Conservation (phyloP, 345 rosid species). For the Murraya koenigii region DNA sequence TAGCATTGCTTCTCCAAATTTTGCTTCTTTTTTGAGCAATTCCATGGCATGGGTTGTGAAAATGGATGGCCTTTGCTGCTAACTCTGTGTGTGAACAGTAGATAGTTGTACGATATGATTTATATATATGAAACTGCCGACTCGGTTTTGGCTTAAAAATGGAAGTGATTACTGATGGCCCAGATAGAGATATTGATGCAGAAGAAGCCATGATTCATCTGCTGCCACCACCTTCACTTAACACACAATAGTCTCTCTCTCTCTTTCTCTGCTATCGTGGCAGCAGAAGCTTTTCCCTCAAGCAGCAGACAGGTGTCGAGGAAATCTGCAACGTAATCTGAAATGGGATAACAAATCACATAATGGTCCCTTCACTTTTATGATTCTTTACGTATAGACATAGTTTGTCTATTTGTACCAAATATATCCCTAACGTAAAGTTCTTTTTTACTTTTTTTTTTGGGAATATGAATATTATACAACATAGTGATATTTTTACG, state of each 20-base stretch:
- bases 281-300: background rate
- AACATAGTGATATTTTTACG: too few relatives aligned
- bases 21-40: constrained; percentile 18
- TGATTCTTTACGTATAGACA: background rate
- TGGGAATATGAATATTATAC: too few relatives aligned
- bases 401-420: too few relatives aligned
- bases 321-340: background rate
- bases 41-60: constrained; percentile 9
- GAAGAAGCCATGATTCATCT: constrained; percentile 31
- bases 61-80: constrained; percentile 21
- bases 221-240: constrained; percentile 4
- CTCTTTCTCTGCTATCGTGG: background rate
- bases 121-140: constrained; percentile 7
- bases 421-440: too few relatives aligned
- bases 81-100: background rate
- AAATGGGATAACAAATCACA: background rate
- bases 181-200: constrained; percentile 11
- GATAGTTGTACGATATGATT: background rate
- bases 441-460: too few relatives aligned
- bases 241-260: too few relatives aligned
- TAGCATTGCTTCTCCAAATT: constrained; percentile 44
- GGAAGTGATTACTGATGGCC: constrained; percentile 16
- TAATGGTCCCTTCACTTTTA: background rate
- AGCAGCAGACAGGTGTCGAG: background rate
- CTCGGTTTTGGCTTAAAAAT: constrained; percentile 29